Conservation (phyloP, 176 grass and related monocot species). For the Themeda triandra region DNA sequence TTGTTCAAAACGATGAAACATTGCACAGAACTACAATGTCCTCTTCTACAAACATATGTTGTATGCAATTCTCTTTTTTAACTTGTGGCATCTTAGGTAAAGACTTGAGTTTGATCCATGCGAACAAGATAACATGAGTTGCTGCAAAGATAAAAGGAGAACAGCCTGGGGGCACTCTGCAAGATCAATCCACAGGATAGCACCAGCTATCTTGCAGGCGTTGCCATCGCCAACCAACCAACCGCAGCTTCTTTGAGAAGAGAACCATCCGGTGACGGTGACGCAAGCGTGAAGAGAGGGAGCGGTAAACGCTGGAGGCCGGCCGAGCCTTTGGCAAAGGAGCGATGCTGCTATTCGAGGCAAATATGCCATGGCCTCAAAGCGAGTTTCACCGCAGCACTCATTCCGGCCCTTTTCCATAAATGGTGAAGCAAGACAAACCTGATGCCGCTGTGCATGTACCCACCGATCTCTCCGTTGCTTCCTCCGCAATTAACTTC, state of each 20-base stretch:
- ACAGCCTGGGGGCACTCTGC: no score
- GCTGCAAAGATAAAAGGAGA: conserved; percentile 20
- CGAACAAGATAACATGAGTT: conserved; percentile 11
- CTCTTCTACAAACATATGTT: background rate
- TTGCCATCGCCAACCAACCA: no score
- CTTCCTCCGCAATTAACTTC: conserved; percentile 85
- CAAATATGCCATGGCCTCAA: conserved; percentile 52
- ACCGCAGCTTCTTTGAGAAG: no score
- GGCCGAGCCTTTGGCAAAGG: conserved; percentile 41
- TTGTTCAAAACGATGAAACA: background rate
- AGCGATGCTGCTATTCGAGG: conserved; percentile 53
- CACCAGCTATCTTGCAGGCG: no score
- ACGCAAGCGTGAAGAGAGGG: conserved; percentile 35
- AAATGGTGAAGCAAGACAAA: conserved; percentile 51
- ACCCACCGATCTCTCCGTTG: conserved; percentile 43
- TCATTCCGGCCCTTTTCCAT: conserved; percentile 65
- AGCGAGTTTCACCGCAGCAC: conserved; percentile 81
- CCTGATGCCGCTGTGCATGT: conserved; percentile 45
- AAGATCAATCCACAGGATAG: no score
- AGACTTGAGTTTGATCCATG: conserved; percentile 23
- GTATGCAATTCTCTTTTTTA: no score
- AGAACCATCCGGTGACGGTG: no score
- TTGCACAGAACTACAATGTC: background rate
- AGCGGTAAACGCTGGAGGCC: conserved; percentile 26
- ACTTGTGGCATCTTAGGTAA: conserved; percentile 18